Percentiles rank a stretch among this genome's conserved stretches.
phyloP scores from a whole-genome alignment of 2,329 filamentous ascomycete species.

The Laburnicola sp. region DNA sequence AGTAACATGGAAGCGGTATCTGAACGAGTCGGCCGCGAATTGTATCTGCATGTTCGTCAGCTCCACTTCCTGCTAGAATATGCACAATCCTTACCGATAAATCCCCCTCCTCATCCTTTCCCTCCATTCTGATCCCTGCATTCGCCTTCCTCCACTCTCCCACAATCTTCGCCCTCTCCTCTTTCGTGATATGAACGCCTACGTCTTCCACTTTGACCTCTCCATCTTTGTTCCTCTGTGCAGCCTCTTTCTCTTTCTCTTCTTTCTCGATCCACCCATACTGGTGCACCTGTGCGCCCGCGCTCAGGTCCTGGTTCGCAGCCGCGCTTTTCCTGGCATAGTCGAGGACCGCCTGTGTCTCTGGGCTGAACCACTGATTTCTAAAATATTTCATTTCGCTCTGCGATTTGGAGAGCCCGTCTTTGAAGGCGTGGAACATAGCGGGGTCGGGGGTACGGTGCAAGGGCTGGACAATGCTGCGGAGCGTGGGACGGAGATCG shows the following conservation, averaged over 20 bases:
- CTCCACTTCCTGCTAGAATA: too few relatives aligned
- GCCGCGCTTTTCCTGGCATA: constrained; percentile 42
- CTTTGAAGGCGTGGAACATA: constrained; percentile 45
- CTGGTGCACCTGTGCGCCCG: constrained; percentile 36
- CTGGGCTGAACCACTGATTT: constrained; percentile 42
- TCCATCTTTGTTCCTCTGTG: constrained; percentile 13
- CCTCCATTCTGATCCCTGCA: constrained; percentile 34
- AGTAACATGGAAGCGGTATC: constrained; percentile 32
- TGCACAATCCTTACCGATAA: constrained; percentile 27
- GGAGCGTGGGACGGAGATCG: constrained; percentile 48
- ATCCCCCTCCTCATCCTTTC: constrained; percentile 25
- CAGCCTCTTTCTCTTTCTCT: constrained; percentile 21
- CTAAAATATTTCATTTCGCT: constrained; percentile 45
- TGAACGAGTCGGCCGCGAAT: constrained; percentile 29
- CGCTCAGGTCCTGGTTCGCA: constrained; percentile 43
- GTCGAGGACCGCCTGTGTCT: constrained; percentile 41
- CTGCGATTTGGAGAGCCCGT: constrained; percentile 41
- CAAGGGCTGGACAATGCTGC: constrained; percentile 48
- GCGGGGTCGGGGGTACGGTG: constrained; percentile 30
- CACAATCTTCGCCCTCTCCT: constrained; percentile 28
- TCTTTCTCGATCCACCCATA: constrained; percentile 47
- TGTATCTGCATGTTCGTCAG: constrained; percentile 21
- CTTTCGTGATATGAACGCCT: constrained; percentile 17
- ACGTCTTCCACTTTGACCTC: constrained; percentile 15
- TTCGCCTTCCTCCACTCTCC: constrained; percentile 29